These are phyloP conservation scores for Starmerella scarabaei DNA, from an alignment of 805 yeast species.

Conservation along the genomic window DNA sequence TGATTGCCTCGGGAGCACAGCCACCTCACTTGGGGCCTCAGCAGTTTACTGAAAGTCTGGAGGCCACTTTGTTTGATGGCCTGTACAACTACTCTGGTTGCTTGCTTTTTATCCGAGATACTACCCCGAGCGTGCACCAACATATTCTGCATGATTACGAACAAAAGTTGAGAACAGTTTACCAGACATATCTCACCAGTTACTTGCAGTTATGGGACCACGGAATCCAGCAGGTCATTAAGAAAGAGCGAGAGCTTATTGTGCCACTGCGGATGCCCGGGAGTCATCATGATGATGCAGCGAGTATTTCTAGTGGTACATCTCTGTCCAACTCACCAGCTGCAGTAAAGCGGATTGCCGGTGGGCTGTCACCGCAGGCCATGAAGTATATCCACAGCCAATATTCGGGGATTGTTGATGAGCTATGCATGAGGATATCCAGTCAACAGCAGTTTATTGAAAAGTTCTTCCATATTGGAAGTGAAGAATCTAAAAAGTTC, in stretches of 20 bases:
- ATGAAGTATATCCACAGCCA: not conserved
- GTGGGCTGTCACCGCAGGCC: not conserved
- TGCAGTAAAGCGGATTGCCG: too few species aligned
- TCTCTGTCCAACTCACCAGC: too few species aligned
- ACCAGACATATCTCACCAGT: slow-evolving; percentile 26
- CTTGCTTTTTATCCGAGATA: slow-evolving; percentile 45
- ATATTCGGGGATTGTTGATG: slow-evolving; percentile 4
- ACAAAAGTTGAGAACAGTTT: slow-evolving; percentile 26
- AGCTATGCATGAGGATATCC: slow-evolving; percentile 12
- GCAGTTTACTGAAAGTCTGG: slow-evolving; percentile 16
- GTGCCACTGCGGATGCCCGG: not conserved
- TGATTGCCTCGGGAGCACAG: not conserved
- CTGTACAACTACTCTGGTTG: slow-evolving; percentile 35
- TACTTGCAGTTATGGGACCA: slow-evolving; percentile 25
- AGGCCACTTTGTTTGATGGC: slow-evolving; percentile 17
- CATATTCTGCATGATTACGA: slow-evolving; percentile 35
- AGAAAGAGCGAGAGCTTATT: not conserved
- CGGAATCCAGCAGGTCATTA: slow-evolving; percentile 9
- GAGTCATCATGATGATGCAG: not conserved
- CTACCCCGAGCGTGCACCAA: slow-evolving; percentile 37
- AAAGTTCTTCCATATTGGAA: slow-evolving; percentile 36
- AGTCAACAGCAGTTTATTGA: slow-evolving; percentile 40
- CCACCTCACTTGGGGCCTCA: slow-evolving; percentile 18
- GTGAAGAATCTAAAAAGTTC: slow-evolving; percentile 30
- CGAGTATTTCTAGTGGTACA: not conserved